Percentiles rank a stretch among this genome's conserved stretches.
phyloP scores from a whole-genome alignment of 2,329 filamentous ascomycete genomes.

The Aspergillus puulaauensis region DNA sequence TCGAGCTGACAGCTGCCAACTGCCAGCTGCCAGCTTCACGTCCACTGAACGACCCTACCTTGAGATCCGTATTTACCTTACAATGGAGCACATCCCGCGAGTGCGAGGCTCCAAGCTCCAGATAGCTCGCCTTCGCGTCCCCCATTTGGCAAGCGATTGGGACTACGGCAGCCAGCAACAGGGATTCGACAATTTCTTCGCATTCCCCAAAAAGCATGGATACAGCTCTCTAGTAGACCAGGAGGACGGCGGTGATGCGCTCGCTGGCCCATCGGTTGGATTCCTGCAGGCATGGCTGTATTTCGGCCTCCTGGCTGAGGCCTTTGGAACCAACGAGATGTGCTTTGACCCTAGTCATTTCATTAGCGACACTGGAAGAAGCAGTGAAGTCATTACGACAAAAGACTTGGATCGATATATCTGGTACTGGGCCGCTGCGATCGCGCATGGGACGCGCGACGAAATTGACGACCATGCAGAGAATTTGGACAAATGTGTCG shows the following conservation, averaged over 20 bases:
- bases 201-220: background rate
- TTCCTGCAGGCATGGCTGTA: background rate
- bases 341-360: background rate
- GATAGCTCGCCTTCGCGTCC: background rate
- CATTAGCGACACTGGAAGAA: background rate
- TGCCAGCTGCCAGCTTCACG: no score
- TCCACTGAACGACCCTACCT: no score
- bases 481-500: background rate
- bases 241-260: background rate
- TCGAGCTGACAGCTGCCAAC: no score
- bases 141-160: background rate
- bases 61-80: no score
- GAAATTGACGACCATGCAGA: background rate
- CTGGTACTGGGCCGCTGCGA: background rate
- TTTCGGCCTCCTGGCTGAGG: background rate
- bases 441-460: background rate
- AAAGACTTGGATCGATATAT: background rate
- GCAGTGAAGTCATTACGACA: background rate
- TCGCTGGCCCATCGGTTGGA: background rate
- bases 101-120: background rate
- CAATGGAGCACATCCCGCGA: background rate
- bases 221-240: background rate
- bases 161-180: background rate
- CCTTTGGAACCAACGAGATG: background rate
- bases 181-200: background rate